phyloP scores from a whole-genome alignment of 176 grass and related monocot genomes.

The Oryza meridionalis region DNA sequence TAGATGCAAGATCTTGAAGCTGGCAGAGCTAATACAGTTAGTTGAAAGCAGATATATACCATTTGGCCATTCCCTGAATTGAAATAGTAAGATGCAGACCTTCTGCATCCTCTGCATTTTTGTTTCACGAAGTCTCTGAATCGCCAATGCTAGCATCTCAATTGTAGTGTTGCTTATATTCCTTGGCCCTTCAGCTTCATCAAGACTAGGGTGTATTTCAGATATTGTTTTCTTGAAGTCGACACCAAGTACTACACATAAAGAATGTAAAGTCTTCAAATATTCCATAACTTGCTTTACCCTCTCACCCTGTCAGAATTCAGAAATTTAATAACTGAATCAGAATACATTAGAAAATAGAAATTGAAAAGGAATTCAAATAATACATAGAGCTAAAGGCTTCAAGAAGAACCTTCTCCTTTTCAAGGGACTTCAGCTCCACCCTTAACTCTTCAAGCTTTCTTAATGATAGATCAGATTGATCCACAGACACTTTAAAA shows the following conservation, averaged over 20 bases:
- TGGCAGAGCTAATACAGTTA: conserved; percentile 45
- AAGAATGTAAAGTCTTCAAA: conserved; percentile 57
- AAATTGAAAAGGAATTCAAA: background rate
- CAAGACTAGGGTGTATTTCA: conserved; percentile 61
- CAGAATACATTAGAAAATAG: background rate
- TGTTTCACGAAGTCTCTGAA: conserved; percentile 46
- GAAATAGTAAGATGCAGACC: conserved; percentile 33
- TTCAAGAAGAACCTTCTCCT: conserved; percentile 63
- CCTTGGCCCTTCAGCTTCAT: conserved; percentile 55
- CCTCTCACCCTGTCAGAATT: conserved; percentile 52
- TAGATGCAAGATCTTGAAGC: conserved; percentile 89
- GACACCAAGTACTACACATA: conserved; percentile 65
- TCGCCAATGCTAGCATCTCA: conserved; percentile 44
- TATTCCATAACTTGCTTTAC: conserved; percentile 63
- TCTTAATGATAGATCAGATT: conserved; percentile 70
- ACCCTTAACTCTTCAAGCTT: conserved; percentile 73
- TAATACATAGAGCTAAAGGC: background rate
- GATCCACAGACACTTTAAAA: conserved; percentile 51
- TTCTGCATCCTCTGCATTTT: conserved; percentile 79
- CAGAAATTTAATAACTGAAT: conserved; percentile 6
- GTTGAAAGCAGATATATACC: conserved; percentile 14
- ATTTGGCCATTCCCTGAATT: background rate
- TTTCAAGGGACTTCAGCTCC: conserved; percentile 63
- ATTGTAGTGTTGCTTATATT: conserved; percentile 64
- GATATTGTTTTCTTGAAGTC: conserved; percentile 64